Evolutionary conservation across 2,329 filamentous ascomycete species (phyloP).

Genomic region (Fusarium newnesense): DNA sequence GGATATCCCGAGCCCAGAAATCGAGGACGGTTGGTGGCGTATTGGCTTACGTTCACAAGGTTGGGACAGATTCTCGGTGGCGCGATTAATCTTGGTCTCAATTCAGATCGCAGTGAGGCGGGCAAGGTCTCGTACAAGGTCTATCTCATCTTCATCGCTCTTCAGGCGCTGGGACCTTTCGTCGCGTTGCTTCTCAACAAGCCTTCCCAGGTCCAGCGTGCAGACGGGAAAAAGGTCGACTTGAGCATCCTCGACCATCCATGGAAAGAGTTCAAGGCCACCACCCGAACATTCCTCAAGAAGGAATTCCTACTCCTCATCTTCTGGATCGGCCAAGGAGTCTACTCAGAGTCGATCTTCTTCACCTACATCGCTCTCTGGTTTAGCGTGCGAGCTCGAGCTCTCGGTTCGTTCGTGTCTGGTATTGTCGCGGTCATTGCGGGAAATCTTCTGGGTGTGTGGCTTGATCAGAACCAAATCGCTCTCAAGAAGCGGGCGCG

Average conservation of each 20-base stretch:
- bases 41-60: slow-evolving; percentile 71
- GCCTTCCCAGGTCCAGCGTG: slow-evolving; percentile 68
- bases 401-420: slow-evolving; percentile 70
- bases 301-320: slow-evolving; percentile 70
- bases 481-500: slow-evolving; percentile 63
- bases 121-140: slow-evolving; percentile 74
- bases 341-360: slow-evolving; percentile 73
- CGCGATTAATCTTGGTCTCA: slow-evolving; percentile 73
- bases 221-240: slow-evolving; percentile 68
- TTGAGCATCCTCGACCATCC: slow-evolving; percentile 65
- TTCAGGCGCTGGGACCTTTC: slow-evolving; percentile 70
- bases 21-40: slow-evolving; percentile 67
- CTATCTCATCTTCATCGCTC: slow-evolving; percentile 72
- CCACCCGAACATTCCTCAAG: slow-evolving; percentile 65
- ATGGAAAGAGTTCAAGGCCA: slow-evolving; percentile 66
- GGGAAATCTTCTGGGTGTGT: slow-evolving; percentile 71
- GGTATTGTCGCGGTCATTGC: slow-evolving; percentile 71
- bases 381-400: slow-evolving; percentile 73
- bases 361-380: slow-evolving; percentile 56
- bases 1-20: slow-evolving; percentile 74
- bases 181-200: slow-evolving; percentile 67
- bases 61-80: slow-evolving; percentile 66
- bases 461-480: slow-evolving; percentile 64
- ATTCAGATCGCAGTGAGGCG: slow-evolving; percentile 61
- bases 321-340: slow-evolving; percentile 72